Evolutionary conservation across 108 stramenopile species (phyloP).

Genomic region (Nitzschia sp.): DNA sequence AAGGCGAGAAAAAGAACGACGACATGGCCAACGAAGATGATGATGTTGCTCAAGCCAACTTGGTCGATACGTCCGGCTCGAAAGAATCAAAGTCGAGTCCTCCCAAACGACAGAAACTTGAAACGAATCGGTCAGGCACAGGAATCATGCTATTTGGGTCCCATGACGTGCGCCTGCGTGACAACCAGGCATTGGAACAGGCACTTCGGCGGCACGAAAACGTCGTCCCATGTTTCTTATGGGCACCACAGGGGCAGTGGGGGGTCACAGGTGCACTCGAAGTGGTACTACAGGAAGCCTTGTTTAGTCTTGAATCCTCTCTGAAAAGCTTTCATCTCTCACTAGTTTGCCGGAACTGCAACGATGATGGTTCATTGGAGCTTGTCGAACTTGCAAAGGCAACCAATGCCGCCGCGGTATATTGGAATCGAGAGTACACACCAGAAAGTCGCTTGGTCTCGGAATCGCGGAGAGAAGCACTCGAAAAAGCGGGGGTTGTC

Average conservation of each 20-base stretch:
- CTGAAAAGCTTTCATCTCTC: constrained; percentile 26
- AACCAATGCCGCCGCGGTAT: constrained; percentile 27
- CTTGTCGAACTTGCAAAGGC: constrained; percentile 16
- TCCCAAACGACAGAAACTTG: neutral
- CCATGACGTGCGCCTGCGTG: constrained; percentile 46
- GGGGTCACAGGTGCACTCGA: constrained; percentile 31
- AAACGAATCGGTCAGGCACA: neutral
- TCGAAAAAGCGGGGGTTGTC: neutral
- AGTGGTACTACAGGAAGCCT: constrained; percentile 41
- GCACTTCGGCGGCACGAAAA: constrained; percentile 17
- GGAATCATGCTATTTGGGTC: constrained; percentile 36
- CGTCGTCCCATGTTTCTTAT: constrained; percentile 45
- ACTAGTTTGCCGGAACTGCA: constrained; percentile 28
- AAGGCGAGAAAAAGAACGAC: neutral
- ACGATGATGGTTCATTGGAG: constrained; percentile 16
- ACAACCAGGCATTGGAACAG: constrained; percentile 35
- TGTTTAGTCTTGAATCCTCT: constrained; percentile 17
- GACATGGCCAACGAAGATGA: neutral
- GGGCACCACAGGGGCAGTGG: constrained; percentile 32
- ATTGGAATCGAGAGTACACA: constrained; percentile 42
- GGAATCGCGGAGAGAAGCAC: neutral
- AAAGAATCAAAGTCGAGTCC: neutral
- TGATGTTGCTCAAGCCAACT: too few relatives aligned
- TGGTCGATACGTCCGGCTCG: neutral
- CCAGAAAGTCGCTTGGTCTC: constrained; percentile 21